Evolutionary conservation across 371 early-diverging fungal genomes (phyloP).

Genomic region (Mitosporidium daphniae): DNA sequence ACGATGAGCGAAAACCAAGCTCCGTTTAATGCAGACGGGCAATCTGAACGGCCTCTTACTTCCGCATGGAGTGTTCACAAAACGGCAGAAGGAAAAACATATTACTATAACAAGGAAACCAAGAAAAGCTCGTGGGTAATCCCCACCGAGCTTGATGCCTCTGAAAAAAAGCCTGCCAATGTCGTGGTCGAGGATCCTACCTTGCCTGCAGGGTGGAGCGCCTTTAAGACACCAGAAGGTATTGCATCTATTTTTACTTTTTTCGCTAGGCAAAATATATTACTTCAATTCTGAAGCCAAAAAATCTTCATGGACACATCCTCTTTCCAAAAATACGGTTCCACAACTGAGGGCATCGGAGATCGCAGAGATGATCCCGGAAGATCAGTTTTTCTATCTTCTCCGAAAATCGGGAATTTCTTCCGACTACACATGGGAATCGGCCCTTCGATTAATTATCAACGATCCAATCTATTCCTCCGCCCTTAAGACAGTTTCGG

Average conservation of each 20-base stretch:
- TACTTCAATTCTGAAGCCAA: too few species aligned
- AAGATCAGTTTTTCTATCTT: not conserved
- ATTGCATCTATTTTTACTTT: too few species aligned
- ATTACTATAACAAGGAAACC: constrained; percentile 41
- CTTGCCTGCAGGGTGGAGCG: too few species aligned
- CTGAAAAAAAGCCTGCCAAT: constrained; percentile 16
- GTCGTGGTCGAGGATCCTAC: too few species aligned
- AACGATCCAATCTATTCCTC: constrained; percentile 40
- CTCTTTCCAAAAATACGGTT: too few species aligned
- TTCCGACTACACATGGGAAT: constrained; percentile 43
- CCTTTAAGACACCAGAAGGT: too few species aligned
- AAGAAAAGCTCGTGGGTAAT: constrained; percentile 58
- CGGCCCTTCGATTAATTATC: constrained; percentile 38
- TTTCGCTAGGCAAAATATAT: too few species aligned
- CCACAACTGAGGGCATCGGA: too few species aligned
- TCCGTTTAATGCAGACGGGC: too few species aligned
- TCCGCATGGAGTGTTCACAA: constrained; percentile 40
- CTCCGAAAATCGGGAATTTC: not conserved
- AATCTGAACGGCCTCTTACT: too few species aligned
- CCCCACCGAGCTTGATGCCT: constrained; percentile 41
- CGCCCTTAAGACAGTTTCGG: constrained; percentile 29
- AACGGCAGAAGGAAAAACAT: constrained; percentile 32
- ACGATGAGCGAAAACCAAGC: too few species aligned
- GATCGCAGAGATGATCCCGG: not conserved
- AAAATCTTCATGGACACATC: too few species aligned